Percentiles rank a stretch among this genome's conserved stretches.
Evolutionary conservation across 371 early-diverging fungal species (phyloP).

Genomic region (Apophysomyces elegans): DNA sequence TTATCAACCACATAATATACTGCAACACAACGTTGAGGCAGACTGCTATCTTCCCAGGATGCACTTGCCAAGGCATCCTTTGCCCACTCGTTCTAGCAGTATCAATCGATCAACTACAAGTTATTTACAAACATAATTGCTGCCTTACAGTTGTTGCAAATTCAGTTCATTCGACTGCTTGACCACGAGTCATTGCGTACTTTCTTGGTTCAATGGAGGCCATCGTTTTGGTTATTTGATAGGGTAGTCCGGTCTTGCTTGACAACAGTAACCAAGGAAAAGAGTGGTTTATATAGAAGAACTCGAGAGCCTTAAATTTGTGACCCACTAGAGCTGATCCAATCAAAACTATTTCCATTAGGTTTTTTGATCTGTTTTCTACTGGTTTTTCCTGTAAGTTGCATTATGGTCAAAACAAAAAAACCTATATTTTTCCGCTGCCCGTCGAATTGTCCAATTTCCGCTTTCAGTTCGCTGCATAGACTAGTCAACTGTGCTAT

Average conservation of each 20-base stretch:
- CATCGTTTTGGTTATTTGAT: constrained; percentile 12
- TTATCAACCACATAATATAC: constrained; percentile 21
- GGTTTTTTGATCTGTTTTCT: no score
- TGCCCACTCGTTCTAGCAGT: constrained; percentile 1
- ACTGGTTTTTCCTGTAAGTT: no score
- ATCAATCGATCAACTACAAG: not conserved
- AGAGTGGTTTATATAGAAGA: no score
- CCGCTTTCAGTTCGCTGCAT: no score
- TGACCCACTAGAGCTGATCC: no score
- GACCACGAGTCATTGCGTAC: constrained; percentile 20
- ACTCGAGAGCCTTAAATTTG: no score
- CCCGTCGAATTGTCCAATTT: no score
- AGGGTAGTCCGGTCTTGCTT: not conserved
- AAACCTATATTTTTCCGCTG: no score
- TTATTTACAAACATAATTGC: not conserved
- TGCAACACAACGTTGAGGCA: constrained; percentile 16
- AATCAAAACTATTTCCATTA: no score
- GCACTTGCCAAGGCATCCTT: constrained; percentile 10
- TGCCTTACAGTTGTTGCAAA: constrained; percentile 6
- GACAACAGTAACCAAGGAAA: no score
- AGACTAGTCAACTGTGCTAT: no score
- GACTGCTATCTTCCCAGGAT: not conserved
- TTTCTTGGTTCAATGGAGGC: constrained; percentile 8
- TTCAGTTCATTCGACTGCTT: constrained; percentile 19
- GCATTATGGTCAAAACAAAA: no score